Evolutionary conservation across 805 yeast genomes (phyloP).

Genomic region (Ogataea polymorpha): DNA sequence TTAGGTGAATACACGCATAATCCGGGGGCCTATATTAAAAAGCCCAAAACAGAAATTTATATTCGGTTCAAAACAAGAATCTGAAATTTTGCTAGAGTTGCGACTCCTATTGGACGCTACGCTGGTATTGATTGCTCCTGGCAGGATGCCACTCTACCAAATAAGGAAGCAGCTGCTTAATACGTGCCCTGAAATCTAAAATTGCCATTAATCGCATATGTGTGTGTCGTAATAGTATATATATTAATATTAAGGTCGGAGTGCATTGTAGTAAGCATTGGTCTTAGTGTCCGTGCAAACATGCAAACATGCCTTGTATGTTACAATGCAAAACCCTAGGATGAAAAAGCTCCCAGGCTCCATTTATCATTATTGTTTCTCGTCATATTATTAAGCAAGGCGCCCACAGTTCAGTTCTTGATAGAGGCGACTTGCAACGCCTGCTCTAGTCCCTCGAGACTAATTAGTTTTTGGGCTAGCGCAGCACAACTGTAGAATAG

Average conservation of each 20-base stretch:
- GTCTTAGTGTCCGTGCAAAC: neutral
- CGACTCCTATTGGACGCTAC: neutral
- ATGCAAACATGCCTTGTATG: neutral
- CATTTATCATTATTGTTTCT: neutral
- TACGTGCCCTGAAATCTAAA: too few species aligned
- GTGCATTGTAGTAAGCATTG: neutral
- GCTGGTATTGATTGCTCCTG: too few species aligned
- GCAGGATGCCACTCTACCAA: too few species aligned
- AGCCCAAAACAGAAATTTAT: constrained; percentile 2
- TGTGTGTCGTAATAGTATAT: neutral
- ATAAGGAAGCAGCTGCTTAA: too few species aligned
- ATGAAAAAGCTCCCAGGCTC: neutral
- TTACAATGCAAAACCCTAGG: too few species aligned
- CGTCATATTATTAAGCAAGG: neutral
- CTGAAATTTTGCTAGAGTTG: neutral
- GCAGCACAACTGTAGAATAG: constrained; percentile 3
- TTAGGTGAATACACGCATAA: neutral
- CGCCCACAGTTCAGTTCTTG: neutral
- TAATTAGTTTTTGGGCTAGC: constrained; percentile 1
- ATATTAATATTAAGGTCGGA: neutral
- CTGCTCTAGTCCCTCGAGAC: neutral
- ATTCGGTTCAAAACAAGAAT: neutral
- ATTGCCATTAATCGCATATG: neutral
- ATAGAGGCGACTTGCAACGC: constrained; percentile 1
- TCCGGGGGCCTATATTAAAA: neutral